Evolutionary conservation across 1,284 basidiomycete genomes (phyloP).

Genomic region (Trichosporon inkin): DNA sequence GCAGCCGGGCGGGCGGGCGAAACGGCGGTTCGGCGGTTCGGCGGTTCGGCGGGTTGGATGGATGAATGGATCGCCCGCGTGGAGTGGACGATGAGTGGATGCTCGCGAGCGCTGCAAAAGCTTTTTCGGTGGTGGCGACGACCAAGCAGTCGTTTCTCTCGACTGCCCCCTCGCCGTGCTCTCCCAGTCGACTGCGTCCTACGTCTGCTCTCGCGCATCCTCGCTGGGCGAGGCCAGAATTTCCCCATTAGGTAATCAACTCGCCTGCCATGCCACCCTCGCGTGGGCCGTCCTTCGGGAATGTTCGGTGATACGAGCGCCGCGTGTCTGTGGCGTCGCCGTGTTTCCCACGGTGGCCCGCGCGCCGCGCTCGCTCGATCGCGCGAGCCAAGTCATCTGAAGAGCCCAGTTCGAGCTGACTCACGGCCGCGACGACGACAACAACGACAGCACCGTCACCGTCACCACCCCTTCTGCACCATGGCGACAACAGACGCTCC

Average conservation of each 20-base stretch:
- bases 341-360: neutral
- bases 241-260: neutral
- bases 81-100: slow-evolving; percentile 2
- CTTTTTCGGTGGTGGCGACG: slow-evolving; percentile 7
- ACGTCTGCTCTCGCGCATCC: neutral
- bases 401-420: neutral
- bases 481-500: slow-evolving; percentile 26
- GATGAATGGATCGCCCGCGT: neutral
- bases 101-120: neutral
- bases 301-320: neutral
- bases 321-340: neutral
- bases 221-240: neutral
- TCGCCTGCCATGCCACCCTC: neutral
- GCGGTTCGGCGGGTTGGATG: neutral
- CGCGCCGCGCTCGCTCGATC: neutral
- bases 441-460: neutral
- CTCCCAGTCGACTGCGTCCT: neutral
- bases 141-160: neutral
- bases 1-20: too few relatives aligned
- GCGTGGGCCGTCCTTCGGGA: neutral
- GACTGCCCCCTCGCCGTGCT: neutral
- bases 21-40: too few relatives aligned
- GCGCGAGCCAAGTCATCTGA: neutral
- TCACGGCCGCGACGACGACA: neutral
- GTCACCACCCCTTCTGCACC: slow-evolving; percentile 8